Percentiles rank a stretch among this genome's conserved stretches.
These are phyloP conservation scores for Dalbergia cultrata DNA, from an alignment of 306 rosid genomes.

Conservation along the genomic window DNA sequence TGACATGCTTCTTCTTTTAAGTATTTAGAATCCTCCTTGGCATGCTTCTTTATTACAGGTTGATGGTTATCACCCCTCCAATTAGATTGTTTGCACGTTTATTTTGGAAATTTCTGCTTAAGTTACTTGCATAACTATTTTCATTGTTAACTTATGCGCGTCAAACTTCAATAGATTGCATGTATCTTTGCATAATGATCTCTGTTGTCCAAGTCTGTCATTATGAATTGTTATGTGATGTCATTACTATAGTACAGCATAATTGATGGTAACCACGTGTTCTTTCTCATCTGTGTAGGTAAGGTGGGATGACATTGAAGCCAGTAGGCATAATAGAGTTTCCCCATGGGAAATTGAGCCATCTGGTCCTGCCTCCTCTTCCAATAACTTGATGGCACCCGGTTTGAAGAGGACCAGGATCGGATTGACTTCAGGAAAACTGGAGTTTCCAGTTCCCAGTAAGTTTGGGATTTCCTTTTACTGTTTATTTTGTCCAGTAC, in stretches of 20 bases:
- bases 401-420: conserved; percentile 88
- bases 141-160: background rate
- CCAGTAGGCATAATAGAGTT: conserved; percentile 82
- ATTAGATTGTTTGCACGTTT: background rate
- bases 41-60: background rate
- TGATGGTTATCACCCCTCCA: background rate
- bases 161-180: background rate
- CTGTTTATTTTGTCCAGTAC: background rate
- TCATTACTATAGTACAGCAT: background rate
- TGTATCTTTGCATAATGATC: background rate
- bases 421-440: conserved; percentile 63
- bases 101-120: background rate
- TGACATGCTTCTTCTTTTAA: background rate
- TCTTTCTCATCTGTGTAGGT: conserved; percentile 60
- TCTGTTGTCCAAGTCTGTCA: background rate
- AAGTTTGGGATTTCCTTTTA: conserved; percentile 34
- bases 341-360: conserved; percentile 99
- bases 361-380: conserved; percentile 71
- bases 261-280: background rate
- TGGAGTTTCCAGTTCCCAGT: conserved; percentile 83
- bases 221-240: background rate
- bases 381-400: conserved; percentile 67
- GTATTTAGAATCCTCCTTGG: background rate
- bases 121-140: background rate
- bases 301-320: conserved; percentile 91